Base-by-base conservation (phyloP, 2,329 filamentous ascomycete genomes). In the Pyrenophora tritici-repentis region DNA sequence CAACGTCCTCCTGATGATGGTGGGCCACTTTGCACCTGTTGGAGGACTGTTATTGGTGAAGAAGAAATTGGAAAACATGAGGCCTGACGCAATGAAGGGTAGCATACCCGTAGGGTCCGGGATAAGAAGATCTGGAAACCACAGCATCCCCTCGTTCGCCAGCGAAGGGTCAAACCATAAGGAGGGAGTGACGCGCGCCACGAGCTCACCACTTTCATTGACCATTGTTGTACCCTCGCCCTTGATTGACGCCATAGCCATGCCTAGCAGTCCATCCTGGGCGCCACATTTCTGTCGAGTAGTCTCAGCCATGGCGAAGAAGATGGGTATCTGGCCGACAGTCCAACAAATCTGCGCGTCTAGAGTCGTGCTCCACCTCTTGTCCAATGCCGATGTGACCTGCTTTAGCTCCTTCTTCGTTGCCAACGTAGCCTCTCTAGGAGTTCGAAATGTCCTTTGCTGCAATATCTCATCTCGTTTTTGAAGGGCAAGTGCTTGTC, bases 121-220 rank as follows among this genome's bases (percentile, higher is more conserved):
- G 0, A 75, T 62, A 4, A 82, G 71, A 12, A 87, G 76, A 63
- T 86, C 76, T 1, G 79, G 76, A 48, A 86, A 85, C 84, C 84
- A 87, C 2, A 84, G 72, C 3, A 79, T 76, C n/a, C 84, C 84
- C 70, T 85, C 84, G 6, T 66, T 76, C 4, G 78, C 76, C 13
- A 87, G 70, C 4, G 78, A 76, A 3, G 78, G 77, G 56, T 84
- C 80, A 26, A 79, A 67, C 62, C 67, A 73, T 6, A 49, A 47
- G 38, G 56, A 67, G 3, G 49, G 40, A 13, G 48, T 43, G 10
- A 52, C 44, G n/a, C 39, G 44, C 16, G 32, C 31, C 24, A 45
- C 32, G 3, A 47, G 17, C n/a, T 56, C 51, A 31, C 54, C 58
- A 7, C 46, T 42, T 13, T 51, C 42, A 12, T 46, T 34, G 4